Base-by-base conservation (phyloP, 129 eudicot species). In the Flaveria bidentis region DNA sequence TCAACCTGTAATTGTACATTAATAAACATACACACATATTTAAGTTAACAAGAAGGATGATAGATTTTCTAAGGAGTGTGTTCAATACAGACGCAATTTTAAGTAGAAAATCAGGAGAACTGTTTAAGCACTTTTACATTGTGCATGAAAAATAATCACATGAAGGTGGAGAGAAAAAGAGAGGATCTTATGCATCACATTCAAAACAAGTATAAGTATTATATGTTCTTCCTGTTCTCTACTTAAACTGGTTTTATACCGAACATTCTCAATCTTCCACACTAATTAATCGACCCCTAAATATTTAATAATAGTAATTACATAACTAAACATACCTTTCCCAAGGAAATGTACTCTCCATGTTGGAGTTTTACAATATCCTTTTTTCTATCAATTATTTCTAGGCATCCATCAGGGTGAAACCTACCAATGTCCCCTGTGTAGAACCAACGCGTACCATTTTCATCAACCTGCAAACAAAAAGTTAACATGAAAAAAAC, bases 321-420 rank as follows among this genome's bases (percentile, higher is more conserved):
- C 12, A 63, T 63, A 26, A 25, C 5, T 57, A 20, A 60, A 47
- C 51, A 20, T 65, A 94, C 98, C 98, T 94, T 94, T 10, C 98
- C 98, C 17, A 94, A 91, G 68, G 98, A 94, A 64, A 94, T 83
- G 80, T 91, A 91, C 65, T 94, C 98, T 76, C 98, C 98, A 72
- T 94, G 98, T 84, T 94, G 98, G 80, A 94, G 98, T 79, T 94
- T 94, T 53, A 94, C 98, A 71, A 94, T 89, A 72, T 94, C 98
- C 85, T 94, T 94, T 90, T 91, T 94, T 68, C 98, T 89, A 69
- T 94, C 98, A 63, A 94, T 91, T 41, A 94, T 87, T 79, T 89
- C 97, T 79, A 94, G 91, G 89, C 97, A 91, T 77, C 98, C 98
- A 83, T 94, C 98, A 49, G 96, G 89, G 73, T 94, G 98, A 66